A percentile compares a stretch with the other conserved stretches of the same genome.
Evolutionary conservation across 768 basidiomycete species (phyloP).

Genomic region (Dentipellis fragilis): DNA sequence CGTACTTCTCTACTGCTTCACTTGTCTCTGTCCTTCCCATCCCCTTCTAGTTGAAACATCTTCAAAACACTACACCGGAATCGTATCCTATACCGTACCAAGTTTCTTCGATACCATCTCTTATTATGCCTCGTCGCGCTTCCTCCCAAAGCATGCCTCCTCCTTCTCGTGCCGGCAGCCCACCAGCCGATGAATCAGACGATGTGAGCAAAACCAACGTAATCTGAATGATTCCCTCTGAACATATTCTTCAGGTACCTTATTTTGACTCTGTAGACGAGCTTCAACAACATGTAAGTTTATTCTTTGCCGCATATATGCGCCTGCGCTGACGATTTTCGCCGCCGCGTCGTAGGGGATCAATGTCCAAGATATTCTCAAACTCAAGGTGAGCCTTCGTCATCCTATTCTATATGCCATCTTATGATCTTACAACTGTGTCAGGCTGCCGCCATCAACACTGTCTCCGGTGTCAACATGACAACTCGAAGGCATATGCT

Average conservation of each 20-base stretch:
- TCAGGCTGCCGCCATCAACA: conserved; percentile 73
- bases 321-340: not conserved
- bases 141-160: conserved; percentile 1
- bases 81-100: too few relatives aligned
- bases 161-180: not conserved
- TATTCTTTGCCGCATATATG: conserved; percentile 8
- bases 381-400: conserved; percentile 58
- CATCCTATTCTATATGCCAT: conserved; percentile 9
- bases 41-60: too few relatives aligned
- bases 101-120: too few relatives aligned
- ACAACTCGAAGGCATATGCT: conserved; percentile 82
- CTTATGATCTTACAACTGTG: not conserved
- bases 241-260: conserved; percentile 7
- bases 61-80: too few relatives aligned
- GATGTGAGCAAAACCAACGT: not conserved
- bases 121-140: not conserved
- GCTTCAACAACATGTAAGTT: conserved; percentile 20
- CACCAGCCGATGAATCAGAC: not conserved
- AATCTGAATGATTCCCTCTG: too few relatives aligned
- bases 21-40: too few relatives aligned
- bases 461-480: conserved; percentile 83
- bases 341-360: conserved; percentile 52
- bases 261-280: conserved; percentile 22
- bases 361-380: conserved; percentile 90
- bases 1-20: too few relatives aligned